Percentiles rank a stretch among this genome's conserved stretches.
Evolutionary conservation across 1,284 basidiomycete species (phyloP).

Genomic region (Neonothopanus nambi): DNA sequence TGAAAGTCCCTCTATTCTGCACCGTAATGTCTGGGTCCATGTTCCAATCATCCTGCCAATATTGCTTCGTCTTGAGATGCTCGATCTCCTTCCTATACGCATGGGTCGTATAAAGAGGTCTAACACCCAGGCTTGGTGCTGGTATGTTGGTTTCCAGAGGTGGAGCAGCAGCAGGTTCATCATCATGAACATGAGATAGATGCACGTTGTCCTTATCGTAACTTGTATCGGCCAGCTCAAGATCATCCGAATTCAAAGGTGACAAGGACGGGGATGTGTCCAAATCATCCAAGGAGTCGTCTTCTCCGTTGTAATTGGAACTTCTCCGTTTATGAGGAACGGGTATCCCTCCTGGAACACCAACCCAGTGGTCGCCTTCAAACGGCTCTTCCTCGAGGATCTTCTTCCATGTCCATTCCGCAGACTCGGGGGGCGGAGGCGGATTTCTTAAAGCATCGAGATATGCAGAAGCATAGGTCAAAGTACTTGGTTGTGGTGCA

Average conservation of each 20-base stretch:
- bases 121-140: slow-evolving; percentile 5
- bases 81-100: slow-evolving; percentile 55
- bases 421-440: slow-evolving; percentile 29
- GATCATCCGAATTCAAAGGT: slow-evolving; percentile 45
- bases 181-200: neutral
- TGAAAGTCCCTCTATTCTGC: slow-evolving; percentile 38
- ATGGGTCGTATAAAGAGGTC: slow-evolving; percentile 31
- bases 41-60: slow-evolving; percentile 68
- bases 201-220: neutral
- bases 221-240: slow-evolving; percentile 33
- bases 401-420: slow-evolving; percentile 62
- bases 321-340: slow-evolving; percentile 48
- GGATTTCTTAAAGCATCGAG: slow-evolving; percentile 50
- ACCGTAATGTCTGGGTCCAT: slow-evolving; percentile 36
- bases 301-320: slow-evolving; percentile 32
- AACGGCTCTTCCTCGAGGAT: slow-evolving; percentile 78
- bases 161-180: slow-evolving; percentile 17
- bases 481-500: slow-evolving; percentile 47
- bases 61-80: slow-evolving; percentile 58
- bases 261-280: slow-evolving; percentile 48
- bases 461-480: slow-evolving; percentile 50
- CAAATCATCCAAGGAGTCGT: slow-evolving; percentile 33
- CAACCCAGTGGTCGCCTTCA: slow-evolving; percentile 78
- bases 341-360: slow-evolving; percentile 51
- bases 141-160: slow-evolving; percentile 1